Evolutionary conservation across 495 filamentous ascomycete genomes (phyloP), one percentile per base, ranked within the genome.

Genomic region (Aspergillus ellipticus): DNA sequence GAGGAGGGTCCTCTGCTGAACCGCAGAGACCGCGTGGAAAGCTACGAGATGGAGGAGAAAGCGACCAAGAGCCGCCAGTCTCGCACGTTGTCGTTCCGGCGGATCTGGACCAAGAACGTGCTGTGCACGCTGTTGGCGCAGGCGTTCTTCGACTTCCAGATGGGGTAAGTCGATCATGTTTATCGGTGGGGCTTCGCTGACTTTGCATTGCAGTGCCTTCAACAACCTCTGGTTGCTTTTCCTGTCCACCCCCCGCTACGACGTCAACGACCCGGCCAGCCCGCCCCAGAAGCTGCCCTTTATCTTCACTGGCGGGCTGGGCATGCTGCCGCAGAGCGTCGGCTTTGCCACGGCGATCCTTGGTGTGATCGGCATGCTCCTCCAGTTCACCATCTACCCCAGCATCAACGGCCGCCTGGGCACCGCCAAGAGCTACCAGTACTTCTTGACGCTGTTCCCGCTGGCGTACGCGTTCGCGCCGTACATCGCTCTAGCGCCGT

Each of bases 181-280:
- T 11, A 22, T 28, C n/a, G 15, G 19, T 42, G 24, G 22, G 3
- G 20, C 10, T 16, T 24, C 4, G 20, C 58, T 56, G 16, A 52
- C 21, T 7, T n/a, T n/a, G n/a, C n/a, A 3, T 20, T 21, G 20
- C 42, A 70, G 86, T 56, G 89, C 89, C 42, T 94, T 92, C 78
- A 89, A 89, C 69, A 87, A 85, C 48, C 79, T 93, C 43, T 93
- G 88, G 89, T 87, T 89, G 56, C 79, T 90, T 54, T 93, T 92
- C 77, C 85, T 96, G 55, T 90, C 87, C 0, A 89, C 89, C 0
- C 87, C 89, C 0, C 87, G 89, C 31, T 85, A 85, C 59, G 79
- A 88, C 56, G 56, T 74, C 11, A 70, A 72, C 35, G 67, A 78
- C 54, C 68, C 78, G 6, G 61, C 65, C 28, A 69, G 68, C 45